These are phyloP conservation scores for Ogataea zsoltii DNA, from an alignment of 805 yeast genomes.

Conservation along the genomic window DNA sequence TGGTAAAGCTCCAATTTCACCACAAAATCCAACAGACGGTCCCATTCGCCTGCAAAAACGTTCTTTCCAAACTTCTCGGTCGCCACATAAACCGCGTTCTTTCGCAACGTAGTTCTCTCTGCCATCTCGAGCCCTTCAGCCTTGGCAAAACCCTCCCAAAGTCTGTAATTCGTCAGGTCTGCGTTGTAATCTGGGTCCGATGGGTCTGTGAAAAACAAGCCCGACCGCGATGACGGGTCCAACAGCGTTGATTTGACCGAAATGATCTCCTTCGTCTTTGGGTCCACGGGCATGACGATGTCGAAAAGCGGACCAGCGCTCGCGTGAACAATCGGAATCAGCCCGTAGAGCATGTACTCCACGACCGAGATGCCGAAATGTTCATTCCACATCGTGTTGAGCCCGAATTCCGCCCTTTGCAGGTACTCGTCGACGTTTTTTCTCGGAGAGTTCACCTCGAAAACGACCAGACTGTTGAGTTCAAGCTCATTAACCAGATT, in stretches of 20 bases:
- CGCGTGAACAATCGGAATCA: slow-evolving; percentile 87
- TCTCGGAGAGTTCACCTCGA: slow-evolving; percentile 69
- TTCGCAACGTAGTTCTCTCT: slow-evolving; percentile 25
- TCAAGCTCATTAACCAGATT: slow-evolving; percentile 42
- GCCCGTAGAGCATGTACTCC: slow-evolving; percentile 84
- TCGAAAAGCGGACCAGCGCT: slow-evolving; percentile 94
- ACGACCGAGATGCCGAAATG: slow-evolving; percentile 98
- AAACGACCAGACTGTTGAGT: slow-evolving; percentile 41
- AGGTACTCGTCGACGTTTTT: slow-evolving; percentile 57
- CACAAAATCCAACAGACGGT: slow-evolving; percentile 12
- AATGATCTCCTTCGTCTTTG: slow-evolving; percentile 19
- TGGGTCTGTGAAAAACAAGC: slow-evolving; percentile 73
- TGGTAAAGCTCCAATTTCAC: slow-evolving; percentile 21
- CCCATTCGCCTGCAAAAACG: slow-evolving; percentile 29
- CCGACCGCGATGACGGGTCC: slow-evolving; percentile 49
- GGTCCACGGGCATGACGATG: slow-evolving; percentile 65
- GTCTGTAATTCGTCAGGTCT: slow-evolving; percentile 28
- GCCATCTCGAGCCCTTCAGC: slow-evolving; percentile 23
- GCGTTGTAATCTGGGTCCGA: slow-evolving; percentile 67
- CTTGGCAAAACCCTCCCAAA: slow-evolving; percentile 49
- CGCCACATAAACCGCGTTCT: neutral
- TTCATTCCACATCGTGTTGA: slow-evolving; percentile 99
- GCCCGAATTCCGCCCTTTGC: slow-evolving; percentile 63
- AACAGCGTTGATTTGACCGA: slow-evolving; percentile 5
- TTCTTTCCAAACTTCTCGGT: slow-evolving; percentile 27